These are phyloP conservation scores for Omphalea diandra DNA, from an alignment of 441 rosid species.

Conservation along the genomic window DNA sequence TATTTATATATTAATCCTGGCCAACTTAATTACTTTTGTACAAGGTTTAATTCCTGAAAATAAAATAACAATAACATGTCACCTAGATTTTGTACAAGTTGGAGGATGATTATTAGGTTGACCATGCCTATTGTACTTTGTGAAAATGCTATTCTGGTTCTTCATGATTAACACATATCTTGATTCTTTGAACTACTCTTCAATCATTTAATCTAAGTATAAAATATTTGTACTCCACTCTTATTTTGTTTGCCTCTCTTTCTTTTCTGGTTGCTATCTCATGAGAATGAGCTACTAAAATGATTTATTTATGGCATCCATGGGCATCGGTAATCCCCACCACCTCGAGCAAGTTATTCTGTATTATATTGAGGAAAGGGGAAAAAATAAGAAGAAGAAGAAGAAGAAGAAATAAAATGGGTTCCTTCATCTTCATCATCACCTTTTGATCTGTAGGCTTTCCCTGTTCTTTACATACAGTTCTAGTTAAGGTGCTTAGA, in stretches of 20 bases:
- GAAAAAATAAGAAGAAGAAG: not conserved
- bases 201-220: constrained; percentile 30
- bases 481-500: constrained; percentile 7
- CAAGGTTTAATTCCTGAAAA: constrained; percentile 22
- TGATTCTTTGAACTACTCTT: constrained; percentile 38
- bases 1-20: not conserved
- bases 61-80: constrained; percentile 10
- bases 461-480: constrained; percentile 1
- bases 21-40: constrained; percentile 14
- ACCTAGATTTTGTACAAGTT: constrained; percentile 21
- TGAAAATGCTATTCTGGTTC: constrained; percentile 31
- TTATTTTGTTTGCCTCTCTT: constrained; percentile 19
- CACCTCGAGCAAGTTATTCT: constrained; percentile 10
- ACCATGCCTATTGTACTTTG: constrained; percentile 33
- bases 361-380: constrained; percentile 7
- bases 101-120: constrained; percentile 36
- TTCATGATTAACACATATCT: constrained; percentile 31
- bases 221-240: constrained; percentile 24
- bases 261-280: constrained; percentile 13
- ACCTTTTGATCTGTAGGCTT: constrained; percentile 5
- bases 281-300: constrained; percentile 10
- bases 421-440: not conserved
- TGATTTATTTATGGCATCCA: constrained; percentile 12
- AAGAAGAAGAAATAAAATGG: not conserved
- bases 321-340: constrained; percentile 12